Evolutionary conservation across 352 stramenopile genomes (phyloP), one percentile per base, ranked within the genome.

Genomic region (Pythium pyrilobum): DNA sequence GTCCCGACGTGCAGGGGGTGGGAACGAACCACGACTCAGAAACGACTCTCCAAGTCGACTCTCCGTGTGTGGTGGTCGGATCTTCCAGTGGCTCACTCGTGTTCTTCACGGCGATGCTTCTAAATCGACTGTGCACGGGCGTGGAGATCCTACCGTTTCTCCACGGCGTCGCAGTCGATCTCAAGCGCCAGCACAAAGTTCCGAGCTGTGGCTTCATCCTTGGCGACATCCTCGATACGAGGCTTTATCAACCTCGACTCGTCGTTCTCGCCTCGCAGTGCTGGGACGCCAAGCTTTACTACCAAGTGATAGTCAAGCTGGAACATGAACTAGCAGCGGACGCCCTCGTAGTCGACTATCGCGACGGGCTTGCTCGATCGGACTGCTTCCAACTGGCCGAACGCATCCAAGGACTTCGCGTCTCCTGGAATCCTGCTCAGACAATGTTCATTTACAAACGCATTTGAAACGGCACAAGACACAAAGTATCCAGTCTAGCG

Each of bases 191-290:
- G 59, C 18, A 49, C 58, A 9, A 38, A 23, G 27, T 28, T 39
- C 11, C 38, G 25, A 21, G 25, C 16, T 73, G 72, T 25, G 12
- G 1, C 21, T 77, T 83, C 32, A 1, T 72, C 4, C 70, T 59
- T 36, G 50, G 52, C 3, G 74, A 85, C 25, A 80, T 87, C 65
- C 65, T 87, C 21, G 48, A 43, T 5, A 56, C 63, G 3, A 38
- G 53, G 16, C 31, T 87, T 4, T 32, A 45, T 0, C n/a, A 54
- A 4, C 62, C 64, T 12, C 57, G 48, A 2, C 33, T 85, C 12
- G 36, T 87, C 16, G 44, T 87, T 15, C 64, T 87, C 16, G 80
- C 74, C 10, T 87, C 77, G 16, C 77, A 85, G 25, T 87, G 77
- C 47, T 87, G 77, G 77, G 74, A 85, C 49, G 18, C 16, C 0